These are phyloP conservation scores for Cenchrus fungigraminus DNA, from an alignment of 176 grass and related monocot species.

Conservation along the genomic window DNA sequence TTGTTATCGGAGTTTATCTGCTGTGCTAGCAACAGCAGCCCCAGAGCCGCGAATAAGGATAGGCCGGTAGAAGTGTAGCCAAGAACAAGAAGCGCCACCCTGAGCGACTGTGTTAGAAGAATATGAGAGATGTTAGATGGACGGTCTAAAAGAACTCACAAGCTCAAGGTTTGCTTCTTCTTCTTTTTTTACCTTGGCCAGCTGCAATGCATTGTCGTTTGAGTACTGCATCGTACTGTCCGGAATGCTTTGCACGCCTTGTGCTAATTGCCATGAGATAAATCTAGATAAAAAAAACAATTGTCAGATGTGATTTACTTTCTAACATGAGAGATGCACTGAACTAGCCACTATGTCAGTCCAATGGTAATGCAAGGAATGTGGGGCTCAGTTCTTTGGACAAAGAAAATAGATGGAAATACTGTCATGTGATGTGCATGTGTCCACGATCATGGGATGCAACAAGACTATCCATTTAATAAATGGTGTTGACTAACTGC, in stretches of 20 bases:
- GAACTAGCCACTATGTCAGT: conserved; percentile 11
- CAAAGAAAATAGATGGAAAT: neutral
- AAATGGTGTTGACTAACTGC: neutral
- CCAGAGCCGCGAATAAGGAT: conserved; percentile 50
- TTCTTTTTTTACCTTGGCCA: conserved; percentile 58
- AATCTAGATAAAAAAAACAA: conserved; percentile 42
- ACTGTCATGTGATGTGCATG: neutral
- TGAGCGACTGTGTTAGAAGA: conserved; percentile 62
- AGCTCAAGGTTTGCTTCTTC: neutral
- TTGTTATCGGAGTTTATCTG: conserved; percentile 68
- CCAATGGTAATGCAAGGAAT: conserved; percentile 7
- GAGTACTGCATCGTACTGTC: conserved; percentile 59
- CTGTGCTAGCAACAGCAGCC: conserved; percentile 63
- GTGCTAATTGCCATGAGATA: conserved; percentile 79
- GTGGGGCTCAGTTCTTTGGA: neutral
- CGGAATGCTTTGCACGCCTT: conserved; percentile 73
- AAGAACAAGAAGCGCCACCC: conserved; percentile 65
- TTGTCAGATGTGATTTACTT: neutral
- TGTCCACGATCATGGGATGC: neutral
- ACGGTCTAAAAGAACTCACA: conserved; percentile 11
- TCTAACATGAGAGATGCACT: neutral
- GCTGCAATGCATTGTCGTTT: conserved; percentile 55
- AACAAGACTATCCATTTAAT: neutral
- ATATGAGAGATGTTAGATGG: conserved; percentile 13
- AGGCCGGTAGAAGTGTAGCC: conserved; percentile 64